A percentile compares a stretch with the other conserved stretches of the same genome.
Conservation (phyloP, 495 filamentous ascomycete species). For the Aspergillus hancockii region DNA sequence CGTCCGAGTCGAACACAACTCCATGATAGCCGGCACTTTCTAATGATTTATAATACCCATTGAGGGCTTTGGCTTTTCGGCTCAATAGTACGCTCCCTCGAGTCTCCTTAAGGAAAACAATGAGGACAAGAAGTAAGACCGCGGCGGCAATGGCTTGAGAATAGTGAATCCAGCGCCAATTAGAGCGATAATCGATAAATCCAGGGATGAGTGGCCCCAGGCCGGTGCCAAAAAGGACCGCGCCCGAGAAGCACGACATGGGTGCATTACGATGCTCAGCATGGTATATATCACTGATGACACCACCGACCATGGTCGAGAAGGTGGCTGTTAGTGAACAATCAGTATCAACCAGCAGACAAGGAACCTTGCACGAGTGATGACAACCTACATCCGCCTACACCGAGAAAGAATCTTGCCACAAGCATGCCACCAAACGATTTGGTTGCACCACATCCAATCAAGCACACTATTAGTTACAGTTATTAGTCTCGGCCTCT, state of each 20-base stretch:
- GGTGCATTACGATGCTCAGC: slow-evolving; percentile 78
- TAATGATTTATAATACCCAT: slow-evolving; percentile 75
- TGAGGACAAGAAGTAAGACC: slow-evolving; percentile 60
- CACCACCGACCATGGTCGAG: slow-evolving; percentile 89
- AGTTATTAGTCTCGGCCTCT: not conserved
- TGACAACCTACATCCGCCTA: slow-evolving; percentile 56
- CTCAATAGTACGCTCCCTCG: slow-evolving; percentile 79
- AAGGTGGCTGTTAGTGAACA: slow-evolving; percentile 60
- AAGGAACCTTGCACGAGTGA: not conserved
- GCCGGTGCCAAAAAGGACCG: slow-evolving; percentile 78
- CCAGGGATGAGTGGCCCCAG: slow-evolving; percentile 73
- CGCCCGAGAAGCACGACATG: slow-evolving; percentile 82
- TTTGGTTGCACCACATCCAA: slow-evolving; percentile 72
- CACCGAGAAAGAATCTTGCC: slow-evolving; percentile 76
- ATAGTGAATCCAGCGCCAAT: slow-evolving; percentile 91
- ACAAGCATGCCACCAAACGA: slow-evolving; percentile 73
- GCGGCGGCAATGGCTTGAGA: slow-evolving; percentile 73
- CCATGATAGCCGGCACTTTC: slow-evolving; percentile 68
- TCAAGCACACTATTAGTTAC: slow-evolving; percentile 56
- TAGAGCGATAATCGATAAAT: slow-evolving; percentile 63
- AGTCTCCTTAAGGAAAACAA: slow-evolving; percentile 76
- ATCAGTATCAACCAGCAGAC: slow-evolving; percentile 2
- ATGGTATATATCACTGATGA: slow-evolving; percentile 86
- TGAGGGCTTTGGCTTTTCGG: slow-evolving; percentile 71
- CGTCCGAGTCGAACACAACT: slow-evolving; percentile 42